Percentiles rank a stretch among this genome's conserved stretches.
phyloP scores from a whole-genome alignment of 768 basidiomycete species.

The Suillus subalutaceus region DNA sequence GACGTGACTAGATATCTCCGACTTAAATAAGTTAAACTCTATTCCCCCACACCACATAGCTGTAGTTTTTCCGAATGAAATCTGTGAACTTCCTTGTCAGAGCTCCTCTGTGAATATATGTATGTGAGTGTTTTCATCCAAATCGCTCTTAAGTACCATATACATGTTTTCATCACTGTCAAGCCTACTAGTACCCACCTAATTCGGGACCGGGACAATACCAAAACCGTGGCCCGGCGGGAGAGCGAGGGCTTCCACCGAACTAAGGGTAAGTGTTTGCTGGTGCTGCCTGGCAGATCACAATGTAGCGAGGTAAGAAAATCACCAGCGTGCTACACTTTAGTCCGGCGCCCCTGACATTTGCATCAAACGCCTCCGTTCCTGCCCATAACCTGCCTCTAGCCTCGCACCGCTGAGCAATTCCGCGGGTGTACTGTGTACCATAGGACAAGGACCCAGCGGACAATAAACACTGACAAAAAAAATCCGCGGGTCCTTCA shows the following conservation, averaged over 20 bases:
- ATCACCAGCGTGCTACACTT: not conserved
- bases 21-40: not conserved
- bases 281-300: not conserved
- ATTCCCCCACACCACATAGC: slow-evolving; percentile 8
- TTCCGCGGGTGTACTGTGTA: not conserved
- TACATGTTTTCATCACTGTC: not conserved
- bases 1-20: not conserved
- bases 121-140: not conserved
- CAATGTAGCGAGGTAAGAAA: too few relatives aligned
- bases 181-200: too few relatives aligned
- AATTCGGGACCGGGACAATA: not conserved
- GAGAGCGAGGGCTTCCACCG: not conserved
- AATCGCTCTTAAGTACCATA: not conserved
- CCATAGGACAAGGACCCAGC: too few relatives aligned
- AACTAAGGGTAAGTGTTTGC: not conserved
- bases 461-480: too few relatives aligned
- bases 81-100: not conserved
- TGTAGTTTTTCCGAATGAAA: not conserved
- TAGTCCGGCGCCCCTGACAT: not conserved
- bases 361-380: not conserved
- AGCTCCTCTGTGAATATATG: not conserved
- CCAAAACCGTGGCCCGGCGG: not conserved
- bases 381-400: not conserved
- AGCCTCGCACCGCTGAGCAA: not conserved
- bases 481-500: not conserved